Evolutionary conservation across 495 filamentous ascomycete species (phyloP), one percentile per base, ranked within the genome.

Genomic region (Neurospora intermedia): DNA sequence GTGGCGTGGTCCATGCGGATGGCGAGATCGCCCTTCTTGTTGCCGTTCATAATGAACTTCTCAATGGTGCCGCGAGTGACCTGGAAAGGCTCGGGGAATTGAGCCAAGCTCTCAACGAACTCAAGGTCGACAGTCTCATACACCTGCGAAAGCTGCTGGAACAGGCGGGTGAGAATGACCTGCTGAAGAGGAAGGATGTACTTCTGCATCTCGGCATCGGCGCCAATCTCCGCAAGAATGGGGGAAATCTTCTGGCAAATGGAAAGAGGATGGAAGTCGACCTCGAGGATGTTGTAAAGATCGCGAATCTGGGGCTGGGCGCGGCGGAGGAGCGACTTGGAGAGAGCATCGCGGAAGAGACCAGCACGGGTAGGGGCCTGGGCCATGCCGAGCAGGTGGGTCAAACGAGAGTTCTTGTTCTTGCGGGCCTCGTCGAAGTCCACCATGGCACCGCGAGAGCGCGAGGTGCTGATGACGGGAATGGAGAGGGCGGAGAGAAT

Each of bases 41-140:
- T 98, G 74, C 96, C 96, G 83, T 99, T 99, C 96, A 99, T 99
- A 87, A 99, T 98, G 88, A 99, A 99, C 85, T 99, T 99, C 85
- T 99, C 96, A 73, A 99, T 97, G 74, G 92, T 97, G 76, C 89
- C 90, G 46, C 92, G 91, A 75, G 88, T 91, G 76, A 98, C 94
- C 84, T 97, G 92, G 89, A 96, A 98, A 35, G 96, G 95, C 77
- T 97, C 94, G 40, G 96, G 96, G 87, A 99, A 99, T 80, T 96
- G 89, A 72, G 96, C 96, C 41, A 98, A 91, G 77, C 93, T 90
- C 78, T 97, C 91, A 42, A 99, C 95, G 78, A 97, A 97, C 75
- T 90, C 89, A 66, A 99, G 90, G 82, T 97, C 92, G 69, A 99
- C 95, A 70, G 95, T 97, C 83, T 98, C 96, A 84, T 99, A 99